Conservation (phyloP, 768 basidiomycete genomes). For the Lenzites betulinus region DNA sequence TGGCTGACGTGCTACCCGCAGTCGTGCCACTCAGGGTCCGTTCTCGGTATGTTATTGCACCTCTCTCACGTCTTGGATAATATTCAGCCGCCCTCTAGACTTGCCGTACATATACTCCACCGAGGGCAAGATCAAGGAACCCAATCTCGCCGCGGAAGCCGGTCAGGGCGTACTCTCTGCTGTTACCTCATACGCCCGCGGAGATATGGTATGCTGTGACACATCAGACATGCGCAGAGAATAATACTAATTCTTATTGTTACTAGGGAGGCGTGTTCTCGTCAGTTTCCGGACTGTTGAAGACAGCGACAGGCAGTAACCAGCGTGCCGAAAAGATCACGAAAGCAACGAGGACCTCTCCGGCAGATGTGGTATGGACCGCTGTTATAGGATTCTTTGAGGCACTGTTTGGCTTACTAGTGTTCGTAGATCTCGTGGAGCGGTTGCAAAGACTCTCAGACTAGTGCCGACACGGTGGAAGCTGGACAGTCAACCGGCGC, state of each 20-base stretch:
- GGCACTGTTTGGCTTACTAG: neutral
- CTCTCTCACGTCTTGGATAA: neutral
- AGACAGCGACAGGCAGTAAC: conserved; percentile 66
- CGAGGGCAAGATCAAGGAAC: conserved; percentile 94
- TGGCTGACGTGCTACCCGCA: conserved; percentile 23
- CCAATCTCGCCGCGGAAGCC: conserved; percentile 84
- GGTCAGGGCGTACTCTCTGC: conserved; percentile 85
- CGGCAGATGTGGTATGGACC: conserved; percentile 84
- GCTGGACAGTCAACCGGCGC: conserved; percentile 75
- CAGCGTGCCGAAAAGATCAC: conserved; percentile 64
- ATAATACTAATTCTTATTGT: neutral
- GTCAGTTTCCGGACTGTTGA: conserved; percentile 73
- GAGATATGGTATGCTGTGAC: conserved; percentile 55
- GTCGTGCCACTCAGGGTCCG: conserved; percentile 53
- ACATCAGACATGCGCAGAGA: neutral
- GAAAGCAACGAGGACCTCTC: conserved; percentile 61
- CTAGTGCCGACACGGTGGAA: conserved; percentile 78
- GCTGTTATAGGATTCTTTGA: neutral
- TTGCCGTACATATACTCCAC: conserved; percentile 75
- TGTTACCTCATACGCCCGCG: conserved; percentile 70
- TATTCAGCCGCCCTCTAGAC: conserved; percentile 27
- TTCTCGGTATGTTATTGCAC: conserved; percentile 35
- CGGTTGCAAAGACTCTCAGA: conserved; percentile 84
- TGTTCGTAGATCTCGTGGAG: conserved; percentile 72
- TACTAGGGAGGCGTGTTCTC: conserved; percentile 61